Conservation (phyloP, 306 rosid genomes). For the Crataegus laevigata region DNA sequence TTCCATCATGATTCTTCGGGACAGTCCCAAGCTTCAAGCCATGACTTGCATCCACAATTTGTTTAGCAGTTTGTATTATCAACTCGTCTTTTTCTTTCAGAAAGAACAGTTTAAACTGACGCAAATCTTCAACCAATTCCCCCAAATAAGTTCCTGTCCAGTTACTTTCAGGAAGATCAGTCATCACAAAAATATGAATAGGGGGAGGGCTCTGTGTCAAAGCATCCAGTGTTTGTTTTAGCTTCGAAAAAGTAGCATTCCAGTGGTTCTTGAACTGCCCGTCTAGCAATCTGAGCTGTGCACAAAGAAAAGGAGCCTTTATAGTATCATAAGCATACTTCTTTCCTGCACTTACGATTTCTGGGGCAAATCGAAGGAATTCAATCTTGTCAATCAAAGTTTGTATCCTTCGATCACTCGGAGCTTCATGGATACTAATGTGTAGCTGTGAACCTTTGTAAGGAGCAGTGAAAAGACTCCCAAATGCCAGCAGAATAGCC, state of each 20-base stretch:
- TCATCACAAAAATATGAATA: constrained; percentile 66
- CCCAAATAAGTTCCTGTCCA: constrained; percentile 75
- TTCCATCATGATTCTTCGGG: constrained; percentile 19
- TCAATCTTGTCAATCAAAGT: constrained; percentile 46
- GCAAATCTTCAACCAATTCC: constrained; percentile 42
- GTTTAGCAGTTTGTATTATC: constrained; percentile 38
- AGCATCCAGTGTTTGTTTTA: constrained; percentile 50
- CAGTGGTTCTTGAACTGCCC: constrained; percentile 92
- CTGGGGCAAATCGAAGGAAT: constrained; percentile 66
- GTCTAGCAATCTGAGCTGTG: constrained; percentile 78
- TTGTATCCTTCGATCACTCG: constrained; percentile 41
- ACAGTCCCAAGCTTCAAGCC: constrained; percentile 34
- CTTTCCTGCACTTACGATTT: constrained; percentile 51
- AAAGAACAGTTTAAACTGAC: constrained; percentile 45
- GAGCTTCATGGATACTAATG: constrained; percentile 55
- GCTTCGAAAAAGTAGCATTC: constrained; percentile 55
- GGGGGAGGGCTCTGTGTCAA: constrained; percentile 42
- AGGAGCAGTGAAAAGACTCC: constrained; percentile 79
- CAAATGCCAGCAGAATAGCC: constrained; percentile 71
- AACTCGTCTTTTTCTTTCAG: constrained; percentile 47
- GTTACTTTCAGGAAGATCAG: constrained; percentile 71
- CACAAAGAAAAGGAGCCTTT: constrained; percentile 66
- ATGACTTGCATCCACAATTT: constrained; percentile 42
- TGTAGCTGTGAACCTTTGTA: constrained; percentile 67
- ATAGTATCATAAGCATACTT: constrained; percentile 41